phyloP scores from a whole-genome alignment of 495 filamentous ascomycete genomes.

The Daldinia concentrica region DNA sequence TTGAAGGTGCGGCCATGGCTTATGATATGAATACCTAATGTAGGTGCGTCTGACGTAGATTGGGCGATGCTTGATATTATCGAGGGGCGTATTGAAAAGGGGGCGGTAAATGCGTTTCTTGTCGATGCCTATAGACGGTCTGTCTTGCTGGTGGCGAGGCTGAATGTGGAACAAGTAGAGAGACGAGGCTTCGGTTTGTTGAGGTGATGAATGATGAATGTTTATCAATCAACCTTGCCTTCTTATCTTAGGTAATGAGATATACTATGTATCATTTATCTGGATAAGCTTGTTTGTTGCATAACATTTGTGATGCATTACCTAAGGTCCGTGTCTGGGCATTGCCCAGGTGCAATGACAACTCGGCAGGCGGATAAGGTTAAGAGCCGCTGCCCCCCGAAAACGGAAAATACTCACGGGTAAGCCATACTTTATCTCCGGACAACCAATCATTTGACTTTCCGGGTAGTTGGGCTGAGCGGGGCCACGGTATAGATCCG shows the following conservation, averaged over 20 bases:
- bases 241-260: conserved; percentile 13
- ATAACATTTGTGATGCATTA: conserved; percentile 6
- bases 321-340: too few species aligned
- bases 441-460: conserved; percentile 23
- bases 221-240: conserved; percentile 6
- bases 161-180: not conserved
- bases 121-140: not conserved
- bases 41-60: not conserved
- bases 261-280: not conserved
- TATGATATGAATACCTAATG: not conserved
- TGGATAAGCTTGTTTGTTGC: conserved; percentile 11
- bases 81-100: not conserved
- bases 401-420: not conserved
- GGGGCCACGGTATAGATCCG: not conserved
- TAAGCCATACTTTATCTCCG: conserved; percentile 17
- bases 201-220: conserved; percentile 15
- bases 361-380: conserved; percentile 15
- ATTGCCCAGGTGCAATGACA: not conserved
- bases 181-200: conserved; percentile 6
- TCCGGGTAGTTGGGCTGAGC: conserved; percentile 2
- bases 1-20: conserved; percentile 41
- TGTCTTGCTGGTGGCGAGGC: conserved; percentile 2
- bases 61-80: not conserved
- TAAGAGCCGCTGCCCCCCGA: conserved; percentile 8
- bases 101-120: not conserved